Conservation (phyloP, 164 flowering plant genomes). For the Taxillus chinensis region DNA sequence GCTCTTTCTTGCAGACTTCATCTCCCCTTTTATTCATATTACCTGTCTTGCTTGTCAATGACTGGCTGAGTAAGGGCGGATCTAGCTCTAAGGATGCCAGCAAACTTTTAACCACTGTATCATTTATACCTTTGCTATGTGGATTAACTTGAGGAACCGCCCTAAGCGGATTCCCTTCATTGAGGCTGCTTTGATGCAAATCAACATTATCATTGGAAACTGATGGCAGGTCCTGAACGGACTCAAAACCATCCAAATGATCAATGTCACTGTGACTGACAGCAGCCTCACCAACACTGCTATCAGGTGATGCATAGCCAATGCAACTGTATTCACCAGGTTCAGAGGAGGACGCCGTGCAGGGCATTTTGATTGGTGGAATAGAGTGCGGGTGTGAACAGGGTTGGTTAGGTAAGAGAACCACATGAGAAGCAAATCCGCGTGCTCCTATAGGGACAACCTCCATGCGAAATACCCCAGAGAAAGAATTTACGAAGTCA, state of each 20-base stretch:
- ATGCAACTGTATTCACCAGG: background rate
- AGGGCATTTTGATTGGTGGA: conserved; percentile 4
- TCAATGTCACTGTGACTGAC: conserved; percentile 2
- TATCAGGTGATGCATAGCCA: background rate
- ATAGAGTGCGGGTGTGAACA: background rate
- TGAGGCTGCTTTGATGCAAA: background rate
- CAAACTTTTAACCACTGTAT: conserved; percentile 10
- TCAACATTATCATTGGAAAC: conserved; percentile 7
- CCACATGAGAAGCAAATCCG: conserved; percentile 39
- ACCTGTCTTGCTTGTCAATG: conserved; percentile 5
- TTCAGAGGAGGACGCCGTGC: background rate
- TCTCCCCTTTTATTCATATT: background rate
- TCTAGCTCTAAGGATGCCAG: conserved; percentile 26
- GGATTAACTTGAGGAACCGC: conserved; percentile 1
- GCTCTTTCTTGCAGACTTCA: background rate
- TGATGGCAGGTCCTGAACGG: conserved; percentile 9
- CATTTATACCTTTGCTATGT: background rate
- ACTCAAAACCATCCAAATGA: conserved; percentile 7
- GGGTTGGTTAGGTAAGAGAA: conserved; percentile 30
- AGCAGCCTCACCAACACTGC: conserved; percentile 1
- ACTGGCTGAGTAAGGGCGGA: conserved; percentile 13
- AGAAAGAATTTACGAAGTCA: conserved; percentile 37
- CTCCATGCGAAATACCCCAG: conserved; percentile 34
- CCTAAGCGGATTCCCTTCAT: background rate
- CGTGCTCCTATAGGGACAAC: conserved; percentile 24